Conservation (phyloP, 768 basidiomycete species). For the Suillus brevipes region DNA sequence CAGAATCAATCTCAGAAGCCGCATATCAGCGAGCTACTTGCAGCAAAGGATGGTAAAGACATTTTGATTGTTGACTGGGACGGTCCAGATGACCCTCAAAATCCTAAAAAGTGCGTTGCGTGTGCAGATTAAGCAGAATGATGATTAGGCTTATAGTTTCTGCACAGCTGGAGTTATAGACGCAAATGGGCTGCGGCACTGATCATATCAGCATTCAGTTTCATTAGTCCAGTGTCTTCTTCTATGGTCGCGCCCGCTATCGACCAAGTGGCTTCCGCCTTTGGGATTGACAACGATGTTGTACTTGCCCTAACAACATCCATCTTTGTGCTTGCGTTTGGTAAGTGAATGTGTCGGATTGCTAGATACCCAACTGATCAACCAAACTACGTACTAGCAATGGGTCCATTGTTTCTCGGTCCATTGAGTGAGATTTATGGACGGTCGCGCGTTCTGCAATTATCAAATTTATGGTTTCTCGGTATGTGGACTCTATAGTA, state of each 20-base stretch:
- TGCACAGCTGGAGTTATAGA: conserved; percentile 54
- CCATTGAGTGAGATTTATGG: conserved; percentile 76
- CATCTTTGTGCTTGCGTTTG: conserved; percentile 59
- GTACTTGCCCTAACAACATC: conserved; percentile 61
- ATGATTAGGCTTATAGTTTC: not conserved
- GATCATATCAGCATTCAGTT: conserved; percentile 65
- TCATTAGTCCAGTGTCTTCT: conserved; percentile 69
- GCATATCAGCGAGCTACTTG: not conserved
- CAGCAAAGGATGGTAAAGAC: not conserved
- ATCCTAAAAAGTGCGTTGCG: not conserved
- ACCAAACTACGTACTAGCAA: conserved; percentile 3
- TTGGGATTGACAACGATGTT: conserved; percentile 52
- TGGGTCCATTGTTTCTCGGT: conserved; percentile 44
- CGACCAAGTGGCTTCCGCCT: conserved; percentile 46
- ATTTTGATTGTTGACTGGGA: not conserved
- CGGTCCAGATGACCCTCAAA: not conserved
- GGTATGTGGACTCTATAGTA: conserved; percentile 36
- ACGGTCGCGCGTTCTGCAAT: conserved; percentile 60
- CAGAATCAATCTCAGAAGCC: not conserved
- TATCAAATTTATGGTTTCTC: conserved; percentile 63
- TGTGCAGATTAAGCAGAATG: not conserved
- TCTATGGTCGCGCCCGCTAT: conserved; percentile 74
- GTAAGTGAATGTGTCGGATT: conserved; percentile 32
- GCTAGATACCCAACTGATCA: not conserved
- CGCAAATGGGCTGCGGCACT: conserved; percentile 66